Evolutionary conservation across 495 filamentous ascomycete species (phyloP).

Genomic region (Hypoxylon trugodes): DNA sequence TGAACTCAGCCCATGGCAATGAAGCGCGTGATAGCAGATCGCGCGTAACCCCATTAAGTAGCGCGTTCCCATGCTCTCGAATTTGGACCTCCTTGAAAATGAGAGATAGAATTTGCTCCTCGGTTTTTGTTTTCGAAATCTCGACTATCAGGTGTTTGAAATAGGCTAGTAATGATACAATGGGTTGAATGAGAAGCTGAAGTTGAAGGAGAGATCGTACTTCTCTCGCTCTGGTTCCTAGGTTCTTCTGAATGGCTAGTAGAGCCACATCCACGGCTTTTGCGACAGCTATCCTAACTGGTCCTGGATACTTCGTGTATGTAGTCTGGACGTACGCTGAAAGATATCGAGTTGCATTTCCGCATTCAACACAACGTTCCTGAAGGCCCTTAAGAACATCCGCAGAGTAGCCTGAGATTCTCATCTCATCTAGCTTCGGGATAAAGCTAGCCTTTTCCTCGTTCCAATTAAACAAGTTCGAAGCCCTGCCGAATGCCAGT

Average conservation of each 20-base stretch:
- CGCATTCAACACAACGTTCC: conserved; percentile 64
- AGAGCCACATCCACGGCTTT: conserved; percentile 65
- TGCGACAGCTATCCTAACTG: conserved; percentile 68
- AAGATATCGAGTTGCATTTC: conserved; percentile 64
- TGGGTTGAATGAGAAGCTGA: conserved; percentile 68
- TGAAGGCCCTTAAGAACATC: conserved; percentile 65
- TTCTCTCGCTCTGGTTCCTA: conserved; percentile 53
- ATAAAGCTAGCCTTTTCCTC: conserved; percentile 64
- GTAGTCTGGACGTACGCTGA: conserved; percentile 60
- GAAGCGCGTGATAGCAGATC: conserved; percentile 72
- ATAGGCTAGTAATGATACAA: conserved; percentile 67
- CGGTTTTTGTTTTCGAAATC: conserved; percentile 61
- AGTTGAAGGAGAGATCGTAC: conserved; percentile 72
- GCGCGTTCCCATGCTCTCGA: conserved; percentile 67
- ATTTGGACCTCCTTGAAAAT: conserved; percentile 70
- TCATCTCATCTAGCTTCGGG: conserved; percentile 60
- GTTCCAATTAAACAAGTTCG: conserved; percentile 78
- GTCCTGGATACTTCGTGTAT: conserved; percentile 52
- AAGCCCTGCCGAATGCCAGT: conserved; percentile 82
- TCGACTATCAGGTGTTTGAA: conserved; percentile 67
- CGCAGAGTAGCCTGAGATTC: conserved; percentile 74
- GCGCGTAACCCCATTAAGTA: conserved; percentile 68
- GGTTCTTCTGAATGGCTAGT: conserved; percentile 61
- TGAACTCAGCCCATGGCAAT: conserved; percentile 73
- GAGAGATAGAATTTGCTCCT: conserved; percentile 73